Conservation (phyloP, 768 basidiomycete species). For the Termitomyces sp. region DNA sequence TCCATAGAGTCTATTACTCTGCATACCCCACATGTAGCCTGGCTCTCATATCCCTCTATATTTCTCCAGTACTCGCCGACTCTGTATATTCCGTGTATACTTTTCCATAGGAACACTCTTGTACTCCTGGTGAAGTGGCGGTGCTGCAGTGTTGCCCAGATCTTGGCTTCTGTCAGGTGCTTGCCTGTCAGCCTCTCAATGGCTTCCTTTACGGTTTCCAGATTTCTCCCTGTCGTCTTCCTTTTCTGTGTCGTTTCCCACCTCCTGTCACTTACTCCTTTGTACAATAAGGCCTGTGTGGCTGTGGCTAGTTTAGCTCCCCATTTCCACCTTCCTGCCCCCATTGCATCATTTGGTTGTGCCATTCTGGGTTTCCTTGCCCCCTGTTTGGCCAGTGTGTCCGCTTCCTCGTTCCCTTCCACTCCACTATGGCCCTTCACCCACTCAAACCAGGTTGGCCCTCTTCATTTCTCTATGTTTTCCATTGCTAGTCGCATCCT, state of each 20-base stretch:
- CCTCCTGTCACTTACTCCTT: not conserved
- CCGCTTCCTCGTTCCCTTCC: not conserved
- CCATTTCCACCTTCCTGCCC: not conserved
- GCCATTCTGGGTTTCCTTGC: fast-evolving
- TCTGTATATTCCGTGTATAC: not conserved
- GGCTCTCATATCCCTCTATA: not conserved
- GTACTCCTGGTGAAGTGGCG: not conserved
- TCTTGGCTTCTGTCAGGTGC: not conserved
- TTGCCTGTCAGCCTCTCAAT: not conserved
- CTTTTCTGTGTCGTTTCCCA: fast-evolving
- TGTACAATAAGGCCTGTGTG: not conserved
- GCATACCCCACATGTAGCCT: not conserved
- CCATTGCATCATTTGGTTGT: not conserved
- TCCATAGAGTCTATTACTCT: no score
- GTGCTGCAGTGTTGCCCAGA: not conserved
- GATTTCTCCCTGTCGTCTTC: not conserved
- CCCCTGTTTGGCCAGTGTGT: not conserved
- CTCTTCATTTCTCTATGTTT: not conserved
- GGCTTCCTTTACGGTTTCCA: not conserved
- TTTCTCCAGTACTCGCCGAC: no score
- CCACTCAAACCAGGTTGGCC: not conserved
- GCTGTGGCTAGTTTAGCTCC: not conserved
- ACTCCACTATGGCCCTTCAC: not conserved
- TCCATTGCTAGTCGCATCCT: not conserved
- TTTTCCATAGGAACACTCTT: not conserved